phyloP scores from a whole-genome alignment of 495 filamentous ascomycete species.

The Podospora bellae-mahoneyi region DNA sequence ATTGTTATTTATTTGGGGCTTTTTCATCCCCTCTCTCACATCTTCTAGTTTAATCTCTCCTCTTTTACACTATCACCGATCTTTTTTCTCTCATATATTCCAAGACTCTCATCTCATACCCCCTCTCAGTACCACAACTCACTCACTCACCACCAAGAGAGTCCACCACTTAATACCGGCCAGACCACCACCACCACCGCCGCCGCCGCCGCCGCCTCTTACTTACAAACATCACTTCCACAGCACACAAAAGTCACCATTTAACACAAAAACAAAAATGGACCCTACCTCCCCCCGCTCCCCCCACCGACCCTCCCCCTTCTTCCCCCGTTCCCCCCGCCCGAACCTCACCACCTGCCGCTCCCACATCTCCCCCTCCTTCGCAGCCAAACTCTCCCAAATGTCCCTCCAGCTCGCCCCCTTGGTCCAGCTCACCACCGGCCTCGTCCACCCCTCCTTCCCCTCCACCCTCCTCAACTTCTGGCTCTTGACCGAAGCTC shows the following conservation, averaged over 20 bases:
- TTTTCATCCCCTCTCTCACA: background rate
- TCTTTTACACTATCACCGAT: background rate
- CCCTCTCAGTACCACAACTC: background rate
- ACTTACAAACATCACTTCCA: too few relatives aligned
- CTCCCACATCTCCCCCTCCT: conserved; percentile 34
- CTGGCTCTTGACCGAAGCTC: conserved; percentile 66
- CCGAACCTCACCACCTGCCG: conserved; percentile 30
- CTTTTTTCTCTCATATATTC: background rate
- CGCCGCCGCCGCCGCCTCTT: background rate
- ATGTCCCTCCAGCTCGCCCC: conserved; percentile 54
- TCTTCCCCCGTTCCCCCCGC: background rate
- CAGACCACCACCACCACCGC: background rate
- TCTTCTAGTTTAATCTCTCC: background rate
- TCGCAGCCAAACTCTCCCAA: conserved; percentile 42
- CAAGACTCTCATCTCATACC: background rate
- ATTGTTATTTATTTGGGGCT: background rate
- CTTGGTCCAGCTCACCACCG: conserved; percentile 57
- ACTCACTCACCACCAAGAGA: too few relatives aligned
- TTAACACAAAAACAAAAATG: conserved; percentile 12
- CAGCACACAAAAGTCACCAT: background rate
- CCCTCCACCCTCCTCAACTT: conserved; percentile 64
- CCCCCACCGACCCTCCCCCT: conserved; percentile 9
- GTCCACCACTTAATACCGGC: background rate
- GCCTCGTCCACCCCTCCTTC: conserved; percentile 60
- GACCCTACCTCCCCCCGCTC: conserved; percentile 14